Base-by-base conservation (phyloP, 2,329 filamentous ascomycete genomes). In the Drechslerella stenobrocha region DNA sequence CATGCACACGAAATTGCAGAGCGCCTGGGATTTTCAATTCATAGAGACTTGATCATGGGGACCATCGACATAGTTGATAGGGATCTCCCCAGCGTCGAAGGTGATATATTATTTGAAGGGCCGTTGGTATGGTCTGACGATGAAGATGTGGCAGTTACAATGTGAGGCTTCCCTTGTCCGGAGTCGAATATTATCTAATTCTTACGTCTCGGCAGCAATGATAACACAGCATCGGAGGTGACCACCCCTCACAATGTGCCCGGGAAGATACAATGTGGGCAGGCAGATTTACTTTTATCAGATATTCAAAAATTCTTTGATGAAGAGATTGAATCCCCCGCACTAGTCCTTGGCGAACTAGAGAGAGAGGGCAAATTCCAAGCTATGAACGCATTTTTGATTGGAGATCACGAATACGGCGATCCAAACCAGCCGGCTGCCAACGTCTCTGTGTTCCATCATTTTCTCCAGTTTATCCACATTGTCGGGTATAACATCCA, bases 51-150 rank as follows among this genome's bases (percentile, higher is more conserved):
- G 3, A 7, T 53, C 0, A 44, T 48, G 18, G 42, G 32, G 11
- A 30, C 23, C 6, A 23, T 66, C 5, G 61, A 66, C 3, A 59
- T 66, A n/a, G 26, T 58, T 7, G 53, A 66, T 2, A 28, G 40
- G 8, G 61, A 66, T 23, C 20, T 37, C 4, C 61, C 61, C 1
- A 22, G 35, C 7, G 6, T 5, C 1, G 26, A 59, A 42, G 28
- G 26, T 4, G 20, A 22, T 2, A 28, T 35, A 11, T 24, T 32
- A 1, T 37, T 44, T 15, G 52, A 58, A 7, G 47, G 55, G 6
- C 34, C 61, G 1, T 30, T 66, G 3, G 18, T 53, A 7, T 66
- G 56, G 15, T 37, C 46, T 0, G 59, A 64, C 13, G n/a, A 35
- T 45, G 45, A 22, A 1, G 9, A 64, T 18, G n/a, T n/a, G n/a